A percentile compares a stretch with the other conserved stretches of the same genome.
These are phyloP conservation scores for Fraxinus floribunda DNA, from an alignment of 305 asterid species.

Conservation along the genomic window DNA sequence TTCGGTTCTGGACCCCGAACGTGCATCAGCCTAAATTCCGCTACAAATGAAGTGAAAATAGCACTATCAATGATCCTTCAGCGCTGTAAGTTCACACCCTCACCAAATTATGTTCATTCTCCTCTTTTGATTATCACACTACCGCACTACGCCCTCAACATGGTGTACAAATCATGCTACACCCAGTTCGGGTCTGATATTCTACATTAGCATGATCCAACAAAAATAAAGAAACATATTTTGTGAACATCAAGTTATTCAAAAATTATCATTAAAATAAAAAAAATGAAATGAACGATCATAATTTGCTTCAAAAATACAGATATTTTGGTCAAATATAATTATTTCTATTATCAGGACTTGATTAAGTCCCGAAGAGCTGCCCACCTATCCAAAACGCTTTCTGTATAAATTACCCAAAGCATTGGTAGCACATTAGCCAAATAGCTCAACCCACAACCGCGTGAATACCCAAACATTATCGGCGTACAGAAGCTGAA, in stretches of 20 bases:
- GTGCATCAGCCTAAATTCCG: slow-evolving; percentile 50
- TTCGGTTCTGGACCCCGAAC: slow-evolving; percentile 55
- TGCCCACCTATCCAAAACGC: not conserved
- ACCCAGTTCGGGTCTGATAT: slow-evolving; percentile 12
- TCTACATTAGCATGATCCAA: not conserved
- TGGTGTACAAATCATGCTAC: slow-evolving; percentile 48
- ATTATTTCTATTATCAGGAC: not conserved
- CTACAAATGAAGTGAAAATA: slow-evolving; percentile 47
- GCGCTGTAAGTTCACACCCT: slow-evolving; percentile 41
- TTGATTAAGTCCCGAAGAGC: not conserved
- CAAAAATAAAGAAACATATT: not conserved
- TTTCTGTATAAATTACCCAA: not conserved
- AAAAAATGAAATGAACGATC: not conserved
- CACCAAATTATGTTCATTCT: slow-evolving; percentile 45
- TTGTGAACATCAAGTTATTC: not conserved
- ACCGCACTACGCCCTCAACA: slow-evolving; percentile 38
- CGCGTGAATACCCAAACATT: not conserved
- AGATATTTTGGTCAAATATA: not conserved
- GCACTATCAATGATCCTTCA: slow-evolving; percentile 55
- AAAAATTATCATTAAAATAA: not conserved
- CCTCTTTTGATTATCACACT: slow-evolving; percentile 37
- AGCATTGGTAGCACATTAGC: not conserved
- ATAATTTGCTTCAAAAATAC: not conserved
- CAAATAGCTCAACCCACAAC: not conserved
- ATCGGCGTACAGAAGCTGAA: slow-evolving; percentile 20